These are phyloP conservation scores for Coemansia aciculifera DNA, from an alignment of 192 early-diverging fungal species.

Conservation along the genomic window DNA sequence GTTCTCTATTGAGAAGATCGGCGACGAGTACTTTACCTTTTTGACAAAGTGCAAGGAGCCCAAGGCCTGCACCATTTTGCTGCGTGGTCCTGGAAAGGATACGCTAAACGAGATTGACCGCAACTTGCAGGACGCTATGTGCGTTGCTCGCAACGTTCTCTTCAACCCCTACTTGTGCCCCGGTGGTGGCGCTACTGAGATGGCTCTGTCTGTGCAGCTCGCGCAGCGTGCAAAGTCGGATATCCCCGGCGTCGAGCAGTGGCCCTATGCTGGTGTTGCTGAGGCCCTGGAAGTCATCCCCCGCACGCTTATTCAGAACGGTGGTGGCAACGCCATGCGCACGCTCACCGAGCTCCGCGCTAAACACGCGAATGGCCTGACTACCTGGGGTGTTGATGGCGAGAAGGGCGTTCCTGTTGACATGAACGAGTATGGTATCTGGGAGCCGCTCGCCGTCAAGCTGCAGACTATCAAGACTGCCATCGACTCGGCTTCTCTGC, in stretches of 20 bases:
- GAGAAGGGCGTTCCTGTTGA: constrained; percentile 88
- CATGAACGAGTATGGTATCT: constrained; percentile 97
- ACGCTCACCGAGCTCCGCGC: constrained; percentile 90
- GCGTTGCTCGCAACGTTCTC: constrained; percentile 96
- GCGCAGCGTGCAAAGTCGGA: constrained; percentile 82
- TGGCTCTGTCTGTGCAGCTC: constrained; percentile 90
- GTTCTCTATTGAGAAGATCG: constrained; percentile 95
- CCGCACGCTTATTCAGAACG: constrained; percentile 97
- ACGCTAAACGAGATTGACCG: constrained; percentile 97
- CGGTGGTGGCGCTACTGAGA: constrained; percentile 97
- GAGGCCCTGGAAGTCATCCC: constrained; percentile 98
- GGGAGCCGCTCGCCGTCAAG: constrained; percentile 99
- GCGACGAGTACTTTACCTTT: constrained; percentile 99
- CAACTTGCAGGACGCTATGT: constrained; percentile 99
- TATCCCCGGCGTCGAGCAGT: constrained; percentile 89
- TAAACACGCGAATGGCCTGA: constrained; percentile 87
- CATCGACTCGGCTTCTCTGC: constrained; percentile 87
- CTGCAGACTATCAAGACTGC: constrained; percentile 99
- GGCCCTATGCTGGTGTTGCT: constrained; percentile 94
- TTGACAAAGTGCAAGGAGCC: constrained; percentile 92
- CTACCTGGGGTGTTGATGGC: constrained; percentile 96
- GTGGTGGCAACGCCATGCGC: constrained; percentile 98
- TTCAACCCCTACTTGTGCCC: constrained; percentile 92
- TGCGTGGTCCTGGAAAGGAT: constrained; percentile 97
- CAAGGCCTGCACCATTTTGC: constrained; percentile 96